Evolutionary conservation across 2,329 filamentous ascomycete species (phyloP).

Genomic region (Aureobasidium vineae): DNA sequence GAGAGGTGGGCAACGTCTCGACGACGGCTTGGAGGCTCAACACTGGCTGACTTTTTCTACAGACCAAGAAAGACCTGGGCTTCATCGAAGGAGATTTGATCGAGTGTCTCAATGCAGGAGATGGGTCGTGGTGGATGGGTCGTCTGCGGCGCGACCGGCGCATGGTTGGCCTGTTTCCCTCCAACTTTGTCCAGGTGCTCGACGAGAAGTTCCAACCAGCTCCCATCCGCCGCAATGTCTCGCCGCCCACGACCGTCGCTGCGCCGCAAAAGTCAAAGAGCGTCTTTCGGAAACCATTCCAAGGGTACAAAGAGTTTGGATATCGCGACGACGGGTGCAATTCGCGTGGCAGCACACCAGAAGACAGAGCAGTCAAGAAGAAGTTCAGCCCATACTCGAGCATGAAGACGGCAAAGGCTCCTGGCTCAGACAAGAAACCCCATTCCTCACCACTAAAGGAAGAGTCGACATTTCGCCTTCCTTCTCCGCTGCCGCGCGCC

Average conservation of each 20-base stretch:
- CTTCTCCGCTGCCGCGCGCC: constrained; percentile 36
- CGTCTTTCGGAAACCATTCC: constrained; percentile 62
- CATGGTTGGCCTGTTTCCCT: constrained; percentile 90
- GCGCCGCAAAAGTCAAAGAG: constrained; percentile 52
- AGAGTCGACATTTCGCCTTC: constrained; percentile 36
- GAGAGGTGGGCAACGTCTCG: constrained; percentile 33
- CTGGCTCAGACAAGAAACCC: constrained; percentile 35
- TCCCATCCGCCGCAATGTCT: constrained; percentile 57
- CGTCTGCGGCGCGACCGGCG: constrained; percentile 84
- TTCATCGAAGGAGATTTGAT: constrained; percentile 98
- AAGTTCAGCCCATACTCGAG: constrained; percentile 51
- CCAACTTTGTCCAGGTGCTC: constrained; percentile 93
- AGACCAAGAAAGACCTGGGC: constrained; percentile 87
- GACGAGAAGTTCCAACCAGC: constrained; percentile 77
- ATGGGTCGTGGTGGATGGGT: constrained; percentile 98
- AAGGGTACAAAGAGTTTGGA: constrained; percentile 53
- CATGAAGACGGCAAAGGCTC: constrained; percentile 50
- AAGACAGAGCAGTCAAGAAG: constrained; percentile 38
- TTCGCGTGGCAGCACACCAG: constrained; percentile 31
- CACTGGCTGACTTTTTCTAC: constrained; percentile 8
- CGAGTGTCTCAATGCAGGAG: constrained; percentile 95
- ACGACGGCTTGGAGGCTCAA: not conserved
- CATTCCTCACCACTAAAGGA: constrained; percentile 30
- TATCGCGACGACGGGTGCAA: constrained; percentile 31
- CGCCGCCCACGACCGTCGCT: constrained; percentile 54